phyloP scores from a whole-genome alignment of 257 asterid genomes.

The Nicotiana tabacum region DNA sequence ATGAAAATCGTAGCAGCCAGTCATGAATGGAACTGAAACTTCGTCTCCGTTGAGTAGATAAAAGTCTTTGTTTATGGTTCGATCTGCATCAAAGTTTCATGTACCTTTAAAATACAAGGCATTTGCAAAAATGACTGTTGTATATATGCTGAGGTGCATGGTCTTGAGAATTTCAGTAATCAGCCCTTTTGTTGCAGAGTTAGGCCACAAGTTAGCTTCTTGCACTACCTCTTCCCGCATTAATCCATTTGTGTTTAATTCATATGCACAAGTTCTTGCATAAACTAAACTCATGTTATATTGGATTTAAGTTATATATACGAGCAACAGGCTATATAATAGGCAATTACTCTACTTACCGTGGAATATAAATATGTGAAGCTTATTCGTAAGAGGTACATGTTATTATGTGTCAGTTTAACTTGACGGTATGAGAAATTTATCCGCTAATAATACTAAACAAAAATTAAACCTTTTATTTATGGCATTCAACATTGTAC shows the following conservation, averaged over 20 bases:
- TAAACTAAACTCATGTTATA: background rate
- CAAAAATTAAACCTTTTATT: background rate
- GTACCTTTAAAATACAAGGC: slow-evolving; percentile 17
- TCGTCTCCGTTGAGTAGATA: slow-evolving; percentile 11
- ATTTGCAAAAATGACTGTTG: slow-evolving; percentile 5
- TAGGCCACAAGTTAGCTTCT: slow-evolving; percentile 6
- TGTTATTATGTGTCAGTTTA: too few species aligned
- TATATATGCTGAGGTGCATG: background rate
- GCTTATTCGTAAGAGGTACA: too few species aligned
- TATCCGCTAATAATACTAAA: too few species aligned
- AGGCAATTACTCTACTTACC: too few species aligned
- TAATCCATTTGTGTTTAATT: background rate
- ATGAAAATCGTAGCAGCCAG: background rate
- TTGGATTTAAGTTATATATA: too few species aligned
- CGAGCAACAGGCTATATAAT: too few species aligned
- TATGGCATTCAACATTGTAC: background rate
- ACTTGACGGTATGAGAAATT: too few species aligned
- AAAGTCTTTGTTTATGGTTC: background rate
- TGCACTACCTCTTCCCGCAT: background rate
- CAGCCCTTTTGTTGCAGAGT: background rate
- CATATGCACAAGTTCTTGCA: background rate
- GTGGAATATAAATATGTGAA: too few species aligned
- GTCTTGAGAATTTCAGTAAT: background rate
- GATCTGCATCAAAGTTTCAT: background rate
- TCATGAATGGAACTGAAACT: slow-evolving; percentile 17